phyloP scores from a whole-genome alignment of 208 protist species.

The Wallacemonas collosoma region DNA sequence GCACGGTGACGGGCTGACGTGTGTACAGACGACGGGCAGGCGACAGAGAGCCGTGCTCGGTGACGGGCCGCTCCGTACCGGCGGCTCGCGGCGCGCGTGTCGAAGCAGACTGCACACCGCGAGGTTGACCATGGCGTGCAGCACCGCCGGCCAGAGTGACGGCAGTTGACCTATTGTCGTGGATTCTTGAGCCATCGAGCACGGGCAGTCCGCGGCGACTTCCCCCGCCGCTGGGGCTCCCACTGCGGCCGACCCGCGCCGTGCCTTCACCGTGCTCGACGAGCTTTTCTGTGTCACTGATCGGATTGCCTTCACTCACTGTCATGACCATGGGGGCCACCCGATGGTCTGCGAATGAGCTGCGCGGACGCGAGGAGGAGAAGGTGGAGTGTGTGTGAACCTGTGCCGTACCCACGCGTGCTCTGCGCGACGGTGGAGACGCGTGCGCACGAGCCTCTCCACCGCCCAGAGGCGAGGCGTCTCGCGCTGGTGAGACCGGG shows the following conservation, averaged over 20 bases:
- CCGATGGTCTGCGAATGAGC: not conserved
- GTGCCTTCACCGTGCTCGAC: not conserved
- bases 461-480: not conserved
- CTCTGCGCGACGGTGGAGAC: not conserved
- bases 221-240: too few species aligned
- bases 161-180: too few species aligned
- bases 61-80: conserved; percentile 5
- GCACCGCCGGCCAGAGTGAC: too few species aligned
- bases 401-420: not conserved
- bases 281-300: not conserved
- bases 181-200: too few species aligned
- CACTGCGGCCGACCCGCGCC: too few species aligned
- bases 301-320: too few species aligned
- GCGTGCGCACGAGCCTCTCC: not conserved
- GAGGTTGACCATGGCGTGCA: not conserved
- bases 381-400: not conserved
- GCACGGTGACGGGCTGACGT: not conserved
- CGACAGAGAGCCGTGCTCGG: not conserved
- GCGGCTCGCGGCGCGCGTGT: conserved; percentile 4
- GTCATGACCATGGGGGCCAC: not conserved
- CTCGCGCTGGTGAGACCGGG: not conserved
- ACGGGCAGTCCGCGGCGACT: too few species aligned
- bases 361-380: not conserved
- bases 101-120: conserved; percentile 2
- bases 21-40: not conserved